Evolutionary conservation across 2,329 filamentous ascomycete species (phyloP), one percentile per base, ranked within the genome.

Genomic region (Fusarium sp.): DNA sequence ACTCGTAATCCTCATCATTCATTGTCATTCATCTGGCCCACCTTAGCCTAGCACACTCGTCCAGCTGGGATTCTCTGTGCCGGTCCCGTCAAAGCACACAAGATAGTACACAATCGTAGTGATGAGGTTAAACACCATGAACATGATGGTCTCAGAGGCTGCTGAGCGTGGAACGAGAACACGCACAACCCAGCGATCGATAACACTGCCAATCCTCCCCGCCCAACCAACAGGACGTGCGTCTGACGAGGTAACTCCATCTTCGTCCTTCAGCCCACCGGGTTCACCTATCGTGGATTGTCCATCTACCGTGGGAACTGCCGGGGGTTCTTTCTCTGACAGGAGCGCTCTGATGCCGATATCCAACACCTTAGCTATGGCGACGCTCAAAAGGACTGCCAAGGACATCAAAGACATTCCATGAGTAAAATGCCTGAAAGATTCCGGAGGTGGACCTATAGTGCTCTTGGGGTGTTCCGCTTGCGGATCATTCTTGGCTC

Each of bases 51-150:
- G 7, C 0, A 53, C 26, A 9, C 59, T 53, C 17, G 61, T 64
- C 59, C 53, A 64, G 9, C 19, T 38, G 1, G 53, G 46, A 1
- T 64, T 64, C 2, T 5, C 8, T 0, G 61, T 64, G 4, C 46
- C 59, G 4, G 24, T 64, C 2, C 53, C 52, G 32, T 64, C 53
- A 32, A 64, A 64, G 11, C 34, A 64, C 1, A 64, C 24, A 0
- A 64, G 45, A 12, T 64, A 64, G 26, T 64, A 64, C 3, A 57
- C 26, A 1, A 48, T 17, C 1, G 53, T 53, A 0, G 61, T 64
- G 15, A 59, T 45, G 1, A 64, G 21, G 10, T 53, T 64, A 3
- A 64, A 64, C 4, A 59, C 11, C 2, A 46, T 43, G 1, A 64
- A 9, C 3, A 34, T n/a, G 10, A 64, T 53, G 4, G 17, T 40